Percentiles rank a stretch among this genome's conserved stretches.
Conservation (phyloP, 2,329 filamentous ascomycete genomes). For the Alternaria dauci region DNA sequence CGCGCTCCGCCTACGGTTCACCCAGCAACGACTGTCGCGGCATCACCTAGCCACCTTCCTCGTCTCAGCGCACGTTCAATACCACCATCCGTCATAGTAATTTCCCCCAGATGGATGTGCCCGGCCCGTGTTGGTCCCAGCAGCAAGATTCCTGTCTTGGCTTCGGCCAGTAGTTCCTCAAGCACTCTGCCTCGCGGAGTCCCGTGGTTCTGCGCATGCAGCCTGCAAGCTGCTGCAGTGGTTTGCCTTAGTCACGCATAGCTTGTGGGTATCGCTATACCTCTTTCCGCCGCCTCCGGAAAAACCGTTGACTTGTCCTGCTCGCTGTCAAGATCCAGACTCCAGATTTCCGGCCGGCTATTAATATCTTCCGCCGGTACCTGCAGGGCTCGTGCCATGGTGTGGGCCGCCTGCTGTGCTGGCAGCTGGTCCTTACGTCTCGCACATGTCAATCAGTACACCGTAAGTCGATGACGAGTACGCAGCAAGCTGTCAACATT, state of each 20-base stretch:
- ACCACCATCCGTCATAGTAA: slow-evolving; percentile 8
- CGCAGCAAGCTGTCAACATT: not conserved
- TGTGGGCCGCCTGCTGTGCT: slow-evolving; percentile 2
- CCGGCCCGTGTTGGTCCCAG: not conserved
- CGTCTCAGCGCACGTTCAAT: slow-evolving; percentile 15
- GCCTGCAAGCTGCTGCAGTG: slow-evolving; percentile 5
- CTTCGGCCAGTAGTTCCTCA: not conserved
- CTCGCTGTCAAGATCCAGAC: not conserved
- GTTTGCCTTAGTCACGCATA: slow-evolving; percentile 2
- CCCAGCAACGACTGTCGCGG: slow-evolving; percentile 20
- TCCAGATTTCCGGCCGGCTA: slow-evolving; percentile 3
- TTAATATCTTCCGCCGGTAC: slow-evolving; percentile 4
- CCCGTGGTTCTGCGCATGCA: not conserved
- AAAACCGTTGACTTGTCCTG: not conserved
- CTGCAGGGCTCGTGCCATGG: slow-evolving; percentile 3
- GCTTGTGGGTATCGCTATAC: not conserved
- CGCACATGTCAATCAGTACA: slow-evolving; percentile 2
- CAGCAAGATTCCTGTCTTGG: not conserved
- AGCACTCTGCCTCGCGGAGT: slow-evolving; percentile 2
- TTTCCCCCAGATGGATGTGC: slow-evolving; percentile 1
- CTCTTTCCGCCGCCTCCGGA: slow-evolving; percentile 11
- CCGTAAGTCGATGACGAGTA: not conserved
- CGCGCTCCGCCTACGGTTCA: slow-evolving; percentile 21
- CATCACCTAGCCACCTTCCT: slow-evolving; percentile 6
- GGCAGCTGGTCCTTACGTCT: not conserved